A percentile compares a stretch with the other conserved stretches of the same genome.
Conservation (phyloP, 2,329 filamentous ascomycete genomes). For the Sporothrix globosa region DNA sequence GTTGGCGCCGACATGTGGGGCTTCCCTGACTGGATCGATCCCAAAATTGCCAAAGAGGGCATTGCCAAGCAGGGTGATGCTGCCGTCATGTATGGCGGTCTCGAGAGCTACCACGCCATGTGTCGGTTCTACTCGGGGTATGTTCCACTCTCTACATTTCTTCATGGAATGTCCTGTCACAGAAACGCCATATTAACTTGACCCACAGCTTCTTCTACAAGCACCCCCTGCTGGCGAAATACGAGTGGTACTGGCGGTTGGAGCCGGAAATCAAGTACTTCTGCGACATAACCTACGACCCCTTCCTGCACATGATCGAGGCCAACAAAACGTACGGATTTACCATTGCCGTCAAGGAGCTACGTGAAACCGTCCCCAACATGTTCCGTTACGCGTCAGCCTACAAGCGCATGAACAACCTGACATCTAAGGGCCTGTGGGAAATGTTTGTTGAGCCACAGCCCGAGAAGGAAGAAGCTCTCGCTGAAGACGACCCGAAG, state of each 20-base stretch:
- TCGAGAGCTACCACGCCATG: conserved; percentile 99
- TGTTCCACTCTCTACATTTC: conserved; percentile 42
- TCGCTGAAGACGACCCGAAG: conserved; percentile 64
- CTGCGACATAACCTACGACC: conserved; percentile 98
- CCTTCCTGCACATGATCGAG: conserved; percentile 92
- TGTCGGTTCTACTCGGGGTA: conserved; percentile 98
- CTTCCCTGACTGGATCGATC: conserved; percentile 94
- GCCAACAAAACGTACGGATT: conserved; percentile 98
- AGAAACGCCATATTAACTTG: too few relatives aligned
- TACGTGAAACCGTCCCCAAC: conserved; percentile 96
- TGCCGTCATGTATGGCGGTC: conserved; percentile 98
- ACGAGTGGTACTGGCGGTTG: conserved; percentile 99
- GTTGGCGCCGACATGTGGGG: conserved; percentile 93
- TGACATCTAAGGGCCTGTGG: conserved; percentile 91
- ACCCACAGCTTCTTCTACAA: conserved; percentile 84
- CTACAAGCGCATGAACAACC: conserved; percentile 89
- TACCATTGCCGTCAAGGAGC: conserved; percentile 97
- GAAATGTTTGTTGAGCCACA: conserved; percentile 96
- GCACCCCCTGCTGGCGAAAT: conserved; percentile 90
- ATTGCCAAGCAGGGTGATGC: conserved; percentile 95
- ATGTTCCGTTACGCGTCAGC: conserved; percentile 99
- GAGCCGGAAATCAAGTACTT: conserved; percentile 99
- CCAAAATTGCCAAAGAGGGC: conserved; percentile 90
- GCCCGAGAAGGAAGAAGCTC: conserved; percentile 60
- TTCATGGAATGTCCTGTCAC: too few relatives aligned